These are phyloP conservation scores for Dactylellina sp. DNA, from an alignment of 2,329 filamentous ascomycete genomes.

Conservation along the genomic window DNA sequence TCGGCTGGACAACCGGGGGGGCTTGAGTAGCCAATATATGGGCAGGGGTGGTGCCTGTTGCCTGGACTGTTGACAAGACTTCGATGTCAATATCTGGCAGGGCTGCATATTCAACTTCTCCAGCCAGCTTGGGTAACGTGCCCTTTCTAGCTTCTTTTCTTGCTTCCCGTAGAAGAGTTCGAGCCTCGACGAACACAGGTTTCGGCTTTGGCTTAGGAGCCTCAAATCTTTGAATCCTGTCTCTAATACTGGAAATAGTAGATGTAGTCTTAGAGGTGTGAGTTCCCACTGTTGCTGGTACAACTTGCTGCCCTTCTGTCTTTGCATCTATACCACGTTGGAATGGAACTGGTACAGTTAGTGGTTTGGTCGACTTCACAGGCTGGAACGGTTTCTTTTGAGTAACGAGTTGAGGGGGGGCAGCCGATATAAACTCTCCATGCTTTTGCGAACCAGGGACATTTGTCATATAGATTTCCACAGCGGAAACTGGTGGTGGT, in stretches of 20 bases:
- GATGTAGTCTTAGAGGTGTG: background rate
- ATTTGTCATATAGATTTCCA: background rate
- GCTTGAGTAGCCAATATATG: background rate
- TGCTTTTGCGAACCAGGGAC: background rate
- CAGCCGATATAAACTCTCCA: background rate
- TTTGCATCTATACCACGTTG: conserved; percentile 12
- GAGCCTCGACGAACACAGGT: conserved; percentile 28
- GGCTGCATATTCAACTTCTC: conserved; percentile 41
- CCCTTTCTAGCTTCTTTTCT: conserved; percentile 50
- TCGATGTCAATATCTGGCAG: conserved; percentile 15
- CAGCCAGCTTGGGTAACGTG: conserved; percentile 17
- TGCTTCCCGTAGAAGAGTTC: conserved; percentile 42
- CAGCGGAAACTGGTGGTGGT: background rate
- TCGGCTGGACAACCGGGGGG: background rate
- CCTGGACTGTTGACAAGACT: background rate
- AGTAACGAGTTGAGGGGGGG: conserved; percentile 14
- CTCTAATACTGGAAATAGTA: conserved; percentile 23
- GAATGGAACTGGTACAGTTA: conserved; percentile 45
- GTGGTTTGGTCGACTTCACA: conserved; percentile 43
- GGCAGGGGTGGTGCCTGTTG: background rate
- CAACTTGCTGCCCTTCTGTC: background rate
- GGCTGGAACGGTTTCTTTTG: conserved; percentile 44
- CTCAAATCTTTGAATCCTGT: conserved; percentile 44
- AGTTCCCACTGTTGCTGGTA: background rate
- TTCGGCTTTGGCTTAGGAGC: conserved; percentile 37